Evolutionary conservation across 1,284 basidiomycete species (phyloP), one percentile per base, ranked within the genome.

Genomic region (Grifola frondosa): DNA sequence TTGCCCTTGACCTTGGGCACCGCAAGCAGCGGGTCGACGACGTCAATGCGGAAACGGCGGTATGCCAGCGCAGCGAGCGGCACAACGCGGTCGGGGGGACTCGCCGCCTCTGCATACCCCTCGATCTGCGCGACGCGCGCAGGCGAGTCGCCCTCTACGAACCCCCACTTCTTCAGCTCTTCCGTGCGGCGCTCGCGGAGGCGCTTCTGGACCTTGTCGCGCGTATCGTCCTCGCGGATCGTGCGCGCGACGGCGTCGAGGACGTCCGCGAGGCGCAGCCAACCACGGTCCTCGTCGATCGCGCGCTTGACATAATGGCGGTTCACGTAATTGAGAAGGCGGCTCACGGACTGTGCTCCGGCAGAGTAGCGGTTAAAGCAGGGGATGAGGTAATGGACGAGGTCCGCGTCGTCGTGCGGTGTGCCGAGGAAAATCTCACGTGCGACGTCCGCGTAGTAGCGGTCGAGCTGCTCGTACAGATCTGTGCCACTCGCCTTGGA

Each of bases 281-380:
- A 88, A 25, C 86, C 84, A 49, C 71, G 77, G 62, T 87, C 86
- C 63, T 88, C 84, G 61, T 88, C 84, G 7, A 83, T 70, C 32
- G 81, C 81, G 19, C 83, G 80, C 60, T 82, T 84, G 53, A 88
- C 84, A 56, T 84, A 85, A 62, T 88, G 84, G 17, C 85, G 76
- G 62, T 88, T 88, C 40, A 88, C 75, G 60, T 88, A 88, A 66
- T 80, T 86, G 52, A 88, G 73, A 21, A 88, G 75, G 51, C 86
- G 77, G 60, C 81, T 75, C 47, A 82, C 76, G 40, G 82, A 75
- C 49, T 77, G 74, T 6, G 80, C 79, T 38, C 85, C 84, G 24
- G 77, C 70, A 46, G 73, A 71, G 63, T 79, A 88, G 39, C 84
- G 83, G 48, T 74, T 73, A 69, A 84, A 88, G 58, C 74, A 78